phyloP scores from a whole-genome alignment of 371 early-diverging fungal genomes.

The Fennellomyces sp. region DNA sequence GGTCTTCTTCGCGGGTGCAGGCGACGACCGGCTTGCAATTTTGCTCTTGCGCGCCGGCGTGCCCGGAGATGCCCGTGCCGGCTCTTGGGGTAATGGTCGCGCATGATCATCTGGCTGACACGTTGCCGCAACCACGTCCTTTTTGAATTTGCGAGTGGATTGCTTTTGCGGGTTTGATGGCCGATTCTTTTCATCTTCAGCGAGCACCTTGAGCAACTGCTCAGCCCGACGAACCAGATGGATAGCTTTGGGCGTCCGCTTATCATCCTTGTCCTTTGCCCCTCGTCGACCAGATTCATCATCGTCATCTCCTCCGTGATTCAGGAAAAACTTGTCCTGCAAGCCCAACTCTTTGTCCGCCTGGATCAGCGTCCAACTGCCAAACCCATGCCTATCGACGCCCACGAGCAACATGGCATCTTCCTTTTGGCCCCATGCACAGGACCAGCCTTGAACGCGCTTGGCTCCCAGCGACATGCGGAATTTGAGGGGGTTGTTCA shows the following conservation, averaged over 20 bases:
- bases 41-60: background rate
- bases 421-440: constrained; percentile 89
- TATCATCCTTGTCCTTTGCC: constrained; percentile 27
- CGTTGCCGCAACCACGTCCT: background rate
- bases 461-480: constrained; percentile 74
- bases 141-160: constrained; percentile 9
- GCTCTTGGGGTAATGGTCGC: constrained; percentile 1
- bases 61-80: background rate
- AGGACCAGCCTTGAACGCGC: constrained; percentile 86
- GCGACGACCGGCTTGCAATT: background rate
- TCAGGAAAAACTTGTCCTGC: constrained; percentile 82
- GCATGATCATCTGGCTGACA: background rate
- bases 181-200: constrained; percentile 46
- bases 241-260: constrained; percentile 77
- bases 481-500: constrained; percentile 48
- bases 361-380: constrained; percentile 88
- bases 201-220: constrained; percentile 82
- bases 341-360: constrained; percentile 80
- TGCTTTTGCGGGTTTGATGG: background rate
- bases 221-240: constrained; percentile 91
- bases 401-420: constrained; percentile 97
- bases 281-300: constrained; percentile 28
- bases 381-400: constrained; percentile 92
- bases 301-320: constrained; percentile 39
- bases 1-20: constrained; percentile 5